Evolutionary conservation across 371 early-diverging fungal genomes (phyloP), one percentile per base, ranked within the genome.

Genomic region (Coemansia sp.): DNA sequence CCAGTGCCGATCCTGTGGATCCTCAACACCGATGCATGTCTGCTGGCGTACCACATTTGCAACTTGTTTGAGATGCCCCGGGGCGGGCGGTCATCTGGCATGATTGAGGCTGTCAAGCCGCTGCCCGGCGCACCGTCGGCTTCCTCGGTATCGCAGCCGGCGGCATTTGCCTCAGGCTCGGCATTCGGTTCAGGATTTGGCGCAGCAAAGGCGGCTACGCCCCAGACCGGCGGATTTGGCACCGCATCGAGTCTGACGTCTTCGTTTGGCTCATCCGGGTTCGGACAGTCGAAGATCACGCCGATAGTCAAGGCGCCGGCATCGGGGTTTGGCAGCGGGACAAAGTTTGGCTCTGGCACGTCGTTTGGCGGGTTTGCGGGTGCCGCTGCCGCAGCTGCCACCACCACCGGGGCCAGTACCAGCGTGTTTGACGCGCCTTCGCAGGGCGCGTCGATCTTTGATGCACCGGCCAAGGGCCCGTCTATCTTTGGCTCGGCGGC

Each of bases 1-100:
- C 75, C 79, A 1, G 69, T 67, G 26, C 79, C 79, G 0, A 64
- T 79, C 13, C 52, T 79, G 41, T 79, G 79, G 79, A 74, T 79
- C 13, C 68, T 79, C 39, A 79, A 50, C 58, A 79, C 78, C 9
- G 79, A 79, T n/a, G 77, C 57, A 2, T 67, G 63, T 5, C 48
- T 79, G 32, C 57, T 73, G 36, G 67, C 63, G 14, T 79, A 74
- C 52, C 67, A 73, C 41, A 50, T 79, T 26, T 64, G 57, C 56
- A 79, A 79, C 45, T 54, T 53, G 6, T 47, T 41, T 8, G 79
- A 78, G 63, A 76, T 76, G 69, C 49, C 50, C 30, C 40, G 49
- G 16, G 59, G 60, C 39, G 41, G 43, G 4, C 56, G 52, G 3
- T 69, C 69, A 51, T 38, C 64, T 5, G 30, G 48, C 26, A 79